These are phyloP conservation scores for Priceomyces melissophilus DNA, from an alignment of 805 yeast genomes.

Conservation along the genomic window DNA sequence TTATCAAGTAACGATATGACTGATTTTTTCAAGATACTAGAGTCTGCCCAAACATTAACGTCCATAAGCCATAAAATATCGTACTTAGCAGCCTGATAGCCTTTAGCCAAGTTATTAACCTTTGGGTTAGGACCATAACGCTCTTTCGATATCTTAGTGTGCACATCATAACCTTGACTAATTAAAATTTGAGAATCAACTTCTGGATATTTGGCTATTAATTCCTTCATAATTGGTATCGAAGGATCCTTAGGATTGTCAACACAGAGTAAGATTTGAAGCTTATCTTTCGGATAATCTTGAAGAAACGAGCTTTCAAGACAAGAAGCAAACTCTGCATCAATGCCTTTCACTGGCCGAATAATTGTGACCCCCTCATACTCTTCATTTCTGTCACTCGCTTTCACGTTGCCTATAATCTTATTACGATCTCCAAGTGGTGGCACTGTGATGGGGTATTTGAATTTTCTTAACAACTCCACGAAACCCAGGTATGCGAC, in stretches of 20 bases:
- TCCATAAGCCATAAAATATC: constrained; percentile 85
- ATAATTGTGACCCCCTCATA: constrained; percentile 62
- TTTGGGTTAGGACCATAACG: constrained; percentile 85
- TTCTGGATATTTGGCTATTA: constrained; percentile 52
- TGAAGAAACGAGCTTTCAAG: constrained; percentile 66
- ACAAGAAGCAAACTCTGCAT: constrained; percentile 68
- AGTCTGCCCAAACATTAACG: constrained; percentile 76
- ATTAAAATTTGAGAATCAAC: constrained; percentile 58
- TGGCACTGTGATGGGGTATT: constrained; percentile 5
- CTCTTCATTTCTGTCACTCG: constrained; percentile 4
- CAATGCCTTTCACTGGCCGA: constrained; percentile 82
- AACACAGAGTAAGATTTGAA: constrained; percentile 76
- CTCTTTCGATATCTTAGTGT: constrained; percentile 24
- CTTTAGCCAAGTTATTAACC: constrained; percentile 82
- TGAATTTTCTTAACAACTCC: constrained; percentile 34
- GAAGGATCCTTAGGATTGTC: constrained; percentile 64
- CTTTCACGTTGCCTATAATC: constrained; percentile 20
- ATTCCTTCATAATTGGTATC: constrained; percentile 48
- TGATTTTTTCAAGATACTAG: constrained; percentile 63
- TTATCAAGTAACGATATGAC: constrained; percentile 49
- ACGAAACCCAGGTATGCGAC: constrained; percentile 38
- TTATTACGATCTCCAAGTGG: constrained; percentile 26
- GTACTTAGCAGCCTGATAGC: constrained; percentile 61
- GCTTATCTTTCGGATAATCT: constrained; percentile 53
- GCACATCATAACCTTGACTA: constrained; percentile 14